Evolutionary conservation across 176 grass and related monocot species (phyloP), one percentile per base, ranked within the genome.

Genomic region (Zizania latifolia): DNA sequence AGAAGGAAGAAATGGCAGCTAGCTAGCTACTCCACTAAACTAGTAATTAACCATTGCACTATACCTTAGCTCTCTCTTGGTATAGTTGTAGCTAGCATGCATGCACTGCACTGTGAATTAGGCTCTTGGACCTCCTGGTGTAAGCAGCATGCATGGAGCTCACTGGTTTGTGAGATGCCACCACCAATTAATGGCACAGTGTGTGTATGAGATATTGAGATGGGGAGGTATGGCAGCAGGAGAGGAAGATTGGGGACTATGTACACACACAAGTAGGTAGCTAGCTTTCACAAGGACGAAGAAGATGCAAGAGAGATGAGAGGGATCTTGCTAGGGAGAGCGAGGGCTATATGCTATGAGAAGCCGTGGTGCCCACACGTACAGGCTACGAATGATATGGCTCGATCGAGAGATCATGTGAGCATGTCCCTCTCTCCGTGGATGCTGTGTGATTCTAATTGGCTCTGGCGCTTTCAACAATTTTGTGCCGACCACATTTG

Each of bases 341-440:
- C 61, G 72, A 69, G 19, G 44, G 66, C 19, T n/a, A n/a, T 56
- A 38, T 4, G 64, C 13, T 7, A 17, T 35, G 51, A 12, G n/a
- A n/a, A n/a, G n/a, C n/a, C n/a, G 34, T 37, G 88, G 81, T 85
- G 21, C 75, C 79, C 88, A 81, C 53, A 15, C n/a, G n/a, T n/a
- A n/a, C n/a, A n/a, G 14, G 66, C 50, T 27, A 65, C 29, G 38
- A 78, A 85, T 81, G 61, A 86, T 87, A 71, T 79, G 81, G 89
- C n/a, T n/a, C n/a, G 69, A 50, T 75, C 21, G 48, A 51, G 87
- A 76, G 79, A 62, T 93, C 82, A 82, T 93, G 93, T 86, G 93
- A 88, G 71, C 72, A 83, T 84, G 90, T 97, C 87, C 50, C 71
- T 86, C 75, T 96, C 35, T 83, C 27, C 35, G 43, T 14, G 71